These are phyloP conservation scores for Aphanomyces invadans DNA, from an alignment of 352 stramenopile genomes.

Conservation along the genomic window DNA sequence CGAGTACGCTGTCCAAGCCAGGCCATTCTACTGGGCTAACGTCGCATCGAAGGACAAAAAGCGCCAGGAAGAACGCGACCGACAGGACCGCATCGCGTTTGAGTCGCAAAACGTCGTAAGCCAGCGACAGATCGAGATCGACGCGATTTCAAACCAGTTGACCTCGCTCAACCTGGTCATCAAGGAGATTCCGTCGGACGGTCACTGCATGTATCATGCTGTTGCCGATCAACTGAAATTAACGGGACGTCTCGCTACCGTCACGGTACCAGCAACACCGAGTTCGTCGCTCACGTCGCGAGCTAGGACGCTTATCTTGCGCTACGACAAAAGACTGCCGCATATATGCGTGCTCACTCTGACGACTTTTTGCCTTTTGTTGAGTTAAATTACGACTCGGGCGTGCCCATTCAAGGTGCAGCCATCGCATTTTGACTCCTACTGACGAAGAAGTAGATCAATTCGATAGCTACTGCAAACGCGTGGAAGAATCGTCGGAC, in stretches of 20 bases:
- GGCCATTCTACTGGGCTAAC: background rate
- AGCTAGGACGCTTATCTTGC: conserved; percentile 51
- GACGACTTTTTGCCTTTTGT: conserved; percentile 92
- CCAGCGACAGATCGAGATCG: conserved; percentile 69
- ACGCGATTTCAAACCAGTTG: conserved; percentile 62
- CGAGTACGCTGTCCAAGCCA: conserved; percentile 27
- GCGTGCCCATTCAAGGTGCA: conserved; percentile 34
- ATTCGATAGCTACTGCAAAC: conserved; percentile 90
- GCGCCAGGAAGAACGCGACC: conserved; percentile 64
- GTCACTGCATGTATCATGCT: conserved; percentile 97
- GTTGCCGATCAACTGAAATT: conserved; percentile 87
- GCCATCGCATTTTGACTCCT: background rate
- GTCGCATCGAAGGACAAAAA: conserved; percentile 50
- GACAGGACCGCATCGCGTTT: conserved; percentile 64
- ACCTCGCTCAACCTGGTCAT: conserved; percentile 55
- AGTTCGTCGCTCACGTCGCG: no score
- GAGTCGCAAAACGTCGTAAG: conserved; percentile 73
- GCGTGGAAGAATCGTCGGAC: conserved; percentile 86
- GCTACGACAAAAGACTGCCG: conserved; percentile 56
- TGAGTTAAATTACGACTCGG: conserved; percentile 47
- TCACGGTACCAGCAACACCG: no score
- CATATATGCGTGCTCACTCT: conserved; percentile 72
- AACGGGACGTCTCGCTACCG: conserved; percentile 30
- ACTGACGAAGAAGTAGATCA: no score
- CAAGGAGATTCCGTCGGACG: conserved; percentile 92